These are phyloP conservation scores for Elongisporangium prolatum DNA, from an alignment of 352 stramenopile genomes.

Conservation along the genomic window DNA sequence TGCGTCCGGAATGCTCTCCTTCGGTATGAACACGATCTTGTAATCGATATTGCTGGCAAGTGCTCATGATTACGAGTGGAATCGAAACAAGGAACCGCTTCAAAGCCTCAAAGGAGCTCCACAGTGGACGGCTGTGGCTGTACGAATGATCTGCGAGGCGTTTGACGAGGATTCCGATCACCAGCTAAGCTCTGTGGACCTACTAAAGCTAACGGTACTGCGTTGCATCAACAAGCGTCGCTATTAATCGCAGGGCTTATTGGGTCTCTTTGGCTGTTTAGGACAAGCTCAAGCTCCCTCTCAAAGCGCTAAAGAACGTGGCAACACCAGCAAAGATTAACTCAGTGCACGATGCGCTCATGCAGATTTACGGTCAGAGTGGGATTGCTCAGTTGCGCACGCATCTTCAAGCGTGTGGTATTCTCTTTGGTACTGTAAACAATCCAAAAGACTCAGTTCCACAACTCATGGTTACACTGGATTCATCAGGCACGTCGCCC, in stretches of 20 bases:
- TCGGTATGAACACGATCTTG: not conserved
- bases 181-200: constrained; percentile 20
- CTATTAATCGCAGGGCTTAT: not conserved
- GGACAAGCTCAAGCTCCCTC: not conserved
- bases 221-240: too few relatives aligned
- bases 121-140: constrained; percentile 23
- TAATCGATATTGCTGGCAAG: not conserved
- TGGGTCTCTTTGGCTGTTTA: not conserved
- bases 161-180: constrained; percentile 30
- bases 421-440: constrained; percentile 50
- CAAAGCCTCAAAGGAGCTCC: constrained; percentile 6
- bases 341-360: constrained; percentile 4
- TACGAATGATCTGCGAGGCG: constrained; percentile 34
- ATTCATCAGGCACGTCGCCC: constrained; percentile 14
- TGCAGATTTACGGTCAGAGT: constrained; percentile 26
- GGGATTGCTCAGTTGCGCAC: constrained; percentile 18
- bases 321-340: constrained; percentile 4
- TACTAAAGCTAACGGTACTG: constrained; percentile 36
- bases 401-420: constrained; percentile 34
- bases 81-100: not conserved
- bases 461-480: too few relatives aligned
- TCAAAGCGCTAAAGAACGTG: not conserved
- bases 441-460: too few relatives aligned
- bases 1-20: constrained; percentile 4
- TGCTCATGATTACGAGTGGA: not conserved